Evolutionary conservation across 2,329 filamentous ascomycete genomes (phyloP), one percentile per base, ranked within the genome.

Genomic region (Colletotrichum gigasporum): DNA sequence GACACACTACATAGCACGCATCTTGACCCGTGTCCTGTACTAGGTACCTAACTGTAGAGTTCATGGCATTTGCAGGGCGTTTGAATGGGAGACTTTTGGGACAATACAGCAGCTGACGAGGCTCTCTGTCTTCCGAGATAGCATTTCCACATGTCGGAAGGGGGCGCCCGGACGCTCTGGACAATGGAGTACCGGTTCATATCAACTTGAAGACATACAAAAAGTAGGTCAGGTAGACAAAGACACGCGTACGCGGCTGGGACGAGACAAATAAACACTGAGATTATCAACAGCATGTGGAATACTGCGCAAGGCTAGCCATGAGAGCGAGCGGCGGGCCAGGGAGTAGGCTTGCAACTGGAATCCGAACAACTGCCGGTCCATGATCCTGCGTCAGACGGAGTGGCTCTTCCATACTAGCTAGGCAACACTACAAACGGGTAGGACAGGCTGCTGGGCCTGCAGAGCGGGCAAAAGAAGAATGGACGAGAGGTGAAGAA

Each of bases 21-120:
- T 82, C 63, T 71, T 82, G 72, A 83, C 82, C 34, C 78, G 82
- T 63, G 78, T 83, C 45, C 74, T 83, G 50, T 83, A 83, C 71
- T 83, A 77, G 62, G 20, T 16, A n/a, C n/a, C n/a, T 12, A 20
- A 3, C 11, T 42, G 22, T n/a, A 28, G 41, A 10, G 20, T 9
- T 35, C 37, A 53, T 63, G 39, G 47, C 26, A 59, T 53, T 60
- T 41, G 45, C 24, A 52, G 56, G 50, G 60, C 55, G 55, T 52
- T 63, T 41, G 39, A 26, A 37, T 34, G 45, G 45, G 39, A 52
- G 37, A 32, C 9, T 52, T 42, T 34, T 18, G 30, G 32, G 50
- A 60, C 39, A 16, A 47, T 3, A 59, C 20, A 60, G 47, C 47
- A 18, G 45, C 37, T 34, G 58, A 24, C 28, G 24, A 58, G 22